These are phyloP conservation scores for Paecilomyces fulvus DNA, from an alignment of 2,329 filamentous ascomycete species.

Conservation along the genomic window DNA sequence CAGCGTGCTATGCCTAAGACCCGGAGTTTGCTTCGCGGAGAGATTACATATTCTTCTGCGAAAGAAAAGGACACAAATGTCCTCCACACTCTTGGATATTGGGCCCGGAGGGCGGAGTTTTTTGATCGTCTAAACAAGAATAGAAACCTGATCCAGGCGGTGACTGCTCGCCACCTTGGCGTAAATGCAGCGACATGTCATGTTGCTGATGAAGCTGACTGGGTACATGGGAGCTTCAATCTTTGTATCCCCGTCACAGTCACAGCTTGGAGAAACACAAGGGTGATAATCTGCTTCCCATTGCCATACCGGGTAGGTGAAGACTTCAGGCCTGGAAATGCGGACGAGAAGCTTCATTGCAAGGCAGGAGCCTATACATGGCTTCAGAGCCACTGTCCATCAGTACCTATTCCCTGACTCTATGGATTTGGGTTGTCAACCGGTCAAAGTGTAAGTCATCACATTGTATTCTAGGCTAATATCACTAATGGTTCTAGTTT, in stretches of 20 bases:
- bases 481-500: not conserved
- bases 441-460: constrained; percentile 15
- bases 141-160: constrained; percentile 14
- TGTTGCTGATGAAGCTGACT: constrained; percentile 9
- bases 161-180: constrained; percentile 21
- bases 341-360: too few species aligned
- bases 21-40: not conserved
- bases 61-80: constrained; percentile 5
- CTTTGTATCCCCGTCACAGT: constrained; percentile 3
- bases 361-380: constrained; percentile 34
- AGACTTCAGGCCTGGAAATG: constrained; percentile 26
- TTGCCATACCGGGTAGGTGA: constrained; percentile 29
- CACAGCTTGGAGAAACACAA: not conserved
- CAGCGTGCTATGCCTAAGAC: not conserved
- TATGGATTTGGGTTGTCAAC: constrained; percentile 26
- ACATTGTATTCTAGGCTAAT: not conserved
- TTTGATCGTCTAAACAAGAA: constrained; percentile 12
- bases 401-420: constrained; percentile 26
- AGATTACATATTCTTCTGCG: not conserved
- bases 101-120: constrained; percentile 11
- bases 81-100: constrained; percentile 14
- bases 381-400: constrained; percentile 30
- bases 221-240: constrained; percentile 15
- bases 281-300: constrained; percentile 15
- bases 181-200: constrained; percentile 9